phyloP scores from a whole-genome alignment of 805 yeast genomes.

The Kodamaea hsintzibuensis region DNA sequence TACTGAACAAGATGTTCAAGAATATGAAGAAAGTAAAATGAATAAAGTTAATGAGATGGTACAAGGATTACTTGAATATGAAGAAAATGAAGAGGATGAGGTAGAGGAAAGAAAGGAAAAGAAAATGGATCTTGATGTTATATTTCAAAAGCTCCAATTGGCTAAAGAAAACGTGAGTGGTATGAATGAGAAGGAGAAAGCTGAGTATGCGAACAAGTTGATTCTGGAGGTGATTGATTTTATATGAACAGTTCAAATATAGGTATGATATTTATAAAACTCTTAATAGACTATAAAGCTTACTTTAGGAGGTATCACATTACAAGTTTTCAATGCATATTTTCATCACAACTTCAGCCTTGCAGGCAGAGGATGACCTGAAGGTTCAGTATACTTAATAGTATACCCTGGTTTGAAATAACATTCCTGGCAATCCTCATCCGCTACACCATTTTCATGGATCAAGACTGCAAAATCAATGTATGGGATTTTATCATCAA shows the following conservation, averaged over 20 bases:
- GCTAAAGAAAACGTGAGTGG: slow-evolving; percentile 35
- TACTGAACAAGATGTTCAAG: slow-evolving; percentile 6
- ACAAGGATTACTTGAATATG: slow-evolving; percentile 20
- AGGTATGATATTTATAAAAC: no score
- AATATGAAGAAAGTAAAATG: slow-evolving; percentile 22
- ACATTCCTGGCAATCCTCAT: slow-evolving; percentile 83
- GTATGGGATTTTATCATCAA: slow-evolving; percentile 52
- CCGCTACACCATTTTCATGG: slow-evolving; percentile 76
- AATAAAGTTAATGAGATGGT: slow-evolving; percentile 28
- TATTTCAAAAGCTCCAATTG: slow-evolving; percentile 32
- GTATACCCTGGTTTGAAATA: slow-evolving; percentile 61
- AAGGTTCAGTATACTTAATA: slow-evolving; percentile 25
- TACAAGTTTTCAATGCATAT: not conserved
- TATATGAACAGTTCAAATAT: slow-evolving; percentile 18
- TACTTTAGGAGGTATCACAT: no score
- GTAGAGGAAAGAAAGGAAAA: slow-evolving; percentile 5
- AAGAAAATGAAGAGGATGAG: slow-evolving; percentile 10
- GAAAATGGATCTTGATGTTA: slow-evolving; percentile 26
- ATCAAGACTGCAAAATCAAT: slow-evolving; percentile 86
- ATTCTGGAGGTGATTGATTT: slow-evolving; percentile 42
- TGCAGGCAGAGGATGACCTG: slow-evolving; percentile 3
- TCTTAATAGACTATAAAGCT: no score
- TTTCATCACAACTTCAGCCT: not conserved
- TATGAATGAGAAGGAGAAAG: slow-evolving; percentile 27
- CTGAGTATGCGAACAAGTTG: slow-evolving; percentile 33